Percentiles rank a stretch among this genome's conserved stretches.
Evolutionary conservation across 768 basidiomycete genomes (phyloP).

Genomic region (Hygrophorus pudorinus): DNA sequence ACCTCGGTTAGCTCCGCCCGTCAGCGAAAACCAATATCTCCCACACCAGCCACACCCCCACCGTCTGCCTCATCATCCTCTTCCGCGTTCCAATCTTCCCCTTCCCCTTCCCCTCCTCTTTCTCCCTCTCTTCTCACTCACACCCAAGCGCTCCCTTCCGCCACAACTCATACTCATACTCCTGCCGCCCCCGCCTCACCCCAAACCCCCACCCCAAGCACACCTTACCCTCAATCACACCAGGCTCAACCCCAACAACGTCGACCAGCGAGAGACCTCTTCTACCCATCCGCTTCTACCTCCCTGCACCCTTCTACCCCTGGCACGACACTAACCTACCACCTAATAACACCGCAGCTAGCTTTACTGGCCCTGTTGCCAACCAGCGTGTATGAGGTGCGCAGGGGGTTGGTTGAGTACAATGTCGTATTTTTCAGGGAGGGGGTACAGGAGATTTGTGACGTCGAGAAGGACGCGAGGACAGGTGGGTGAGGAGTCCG

Average conservation of each 20-base stretch:
- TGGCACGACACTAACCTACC: conserved; percentile 76
- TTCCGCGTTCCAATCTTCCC: background rate
- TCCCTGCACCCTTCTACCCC: conserved; percentile 43
- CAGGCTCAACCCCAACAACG: background rate
- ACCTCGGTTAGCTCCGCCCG: conserved; percentile 21
- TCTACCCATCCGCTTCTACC: conserved; percentile 10
- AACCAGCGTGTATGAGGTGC: conserved; percentile 59
- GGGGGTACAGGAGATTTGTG: conserved; percentile 75
- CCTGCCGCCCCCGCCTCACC: background rate
- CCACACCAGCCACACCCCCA: conserved; percentile 6
- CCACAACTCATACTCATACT: conserved; percentile 3
- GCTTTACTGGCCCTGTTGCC: conserved; percentile 66
- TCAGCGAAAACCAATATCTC: conserved; percentile 14
- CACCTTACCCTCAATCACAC: conserved; percentile 6
- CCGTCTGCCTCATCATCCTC: background rate
- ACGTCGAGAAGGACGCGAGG: conserved; percentile 55
- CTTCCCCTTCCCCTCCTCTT: conserved; percentile 6
- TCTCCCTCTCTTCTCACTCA: conserved; percentile 11
- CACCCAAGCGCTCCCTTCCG: conserved; percentile 7
- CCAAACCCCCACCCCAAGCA: conserved; percentile 5
- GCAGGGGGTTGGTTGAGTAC: conserved; percentile 73
- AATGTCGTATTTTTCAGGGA: conserved; percentile 81
- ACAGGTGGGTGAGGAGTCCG: too few relatives aligned
- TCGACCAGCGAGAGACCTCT: conserved; percentile 1
- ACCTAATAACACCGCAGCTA: conserved; percentile 65